Conservation (phyloP, 1,284 basidiomycete species). For the Mycosarcoma mackinlayi region DNA sequence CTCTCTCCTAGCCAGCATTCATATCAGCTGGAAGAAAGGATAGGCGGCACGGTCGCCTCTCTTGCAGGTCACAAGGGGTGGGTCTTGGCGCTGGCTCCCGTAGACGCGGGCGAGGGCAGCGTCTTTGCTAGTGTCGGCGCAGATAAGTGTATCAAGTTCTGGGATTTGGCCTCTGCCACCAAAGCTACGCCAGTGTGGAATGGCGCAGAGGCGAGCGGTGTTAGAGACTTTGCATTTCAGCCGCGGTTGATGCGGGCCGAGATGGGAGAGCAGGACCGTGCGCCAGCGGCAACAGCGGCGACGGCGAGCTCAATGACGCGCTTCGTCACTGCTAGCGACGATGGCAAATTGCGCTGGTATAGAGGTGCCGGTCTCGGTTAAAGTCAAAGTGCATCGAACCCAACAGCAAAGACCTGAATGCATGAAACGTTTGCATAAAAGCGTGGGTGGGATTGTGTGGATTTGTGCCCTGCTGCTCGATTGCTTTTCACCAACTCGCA, state of each 20-base stretch:
- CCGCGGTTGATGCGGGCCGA: not conserved
- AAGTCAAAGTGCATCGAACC: not conserved
- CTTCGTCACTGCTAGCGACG: constrained; percentile 45
- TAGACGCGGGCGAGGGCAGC: not conserved
- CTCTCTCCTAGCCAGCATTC: not conserved
- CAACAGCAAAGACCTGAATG: not conserved
- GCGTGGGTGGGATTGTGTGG: not conserved
- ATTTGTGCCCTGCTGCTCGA: no score
- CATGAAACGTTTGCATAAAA: not conserved
- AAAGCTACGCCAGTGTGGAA: constrained; percentile 44
- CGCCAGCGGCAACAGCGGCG: not conserved
- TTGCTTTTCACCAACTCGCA: constrained; percentile 17
- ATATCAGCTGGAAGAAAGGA: not conserved
- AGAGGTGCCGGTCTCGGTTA: constrained; percentile 42
- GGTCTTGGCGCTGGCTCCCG: constrained; percentile 10
- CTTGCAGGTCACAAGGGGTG: constrained; percentile 38
- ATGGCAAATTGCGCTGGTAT: constrained; percentile 39
- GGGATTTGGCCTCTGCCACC: constrained; percentile 33
- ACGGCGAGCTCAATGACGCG: constrained; percentile 17
- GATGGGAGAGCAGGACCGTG: not conserved
- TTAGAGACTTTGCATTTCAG: constrained; percentile 30
- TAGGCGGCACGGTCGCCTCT: constrained; percentile 25
- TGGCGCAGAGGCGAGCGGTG: constrained; percentile 8
- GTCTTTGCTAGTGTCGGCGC: constrained; percentile 37
- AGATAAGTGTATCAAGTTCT: constrained; percentile 46